Evolutionary conservation across 768 basidiomycete species (phyloP).

Genomic region (Suillus discolor): DNA sequence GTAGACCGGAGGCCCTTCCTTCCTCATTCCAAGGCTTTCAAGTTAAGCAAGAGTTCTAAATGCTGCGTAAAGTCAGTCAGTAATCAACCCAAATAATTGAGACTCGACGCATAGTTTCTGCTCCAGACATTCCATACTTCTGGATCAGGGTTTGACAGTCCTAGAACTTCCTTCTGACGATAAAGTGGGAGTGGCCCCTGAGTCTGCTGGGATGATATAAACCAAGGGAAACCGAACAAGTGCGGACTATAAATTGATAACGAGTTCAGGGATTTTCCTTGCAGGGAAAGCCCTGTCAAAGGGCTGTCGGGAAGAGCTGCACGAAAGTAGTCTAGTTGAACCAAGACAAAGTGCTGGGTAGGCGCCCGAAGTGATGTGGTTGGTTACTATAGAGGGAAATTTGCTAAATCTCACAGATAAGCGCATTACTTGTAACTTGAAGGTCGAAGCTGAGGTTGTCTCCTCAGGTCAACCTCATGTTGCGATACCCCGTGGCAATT

Average conservation of each 20-base stretch:
- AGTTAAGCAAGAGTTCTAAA: neutral
- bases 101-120: neutral
- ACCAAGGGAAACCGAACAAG: neutral
- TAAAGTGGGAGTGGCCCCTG: no score
- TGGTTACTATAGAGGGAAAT: no score
- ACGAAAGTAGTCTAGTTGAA: neutral
- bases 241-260: neutral
- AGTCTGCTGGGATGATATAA: neutral
- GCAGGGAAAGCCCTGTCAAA: neutral
- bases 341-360: neutral
- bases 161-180: neutral
- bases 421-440: no score
- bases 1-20: neutral
- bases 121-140: neutral
- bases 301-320: neutral
- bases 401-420: no score
- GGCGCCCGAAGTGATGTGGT: no score
- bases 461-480: no score
- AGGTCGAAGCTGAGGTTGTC: no score
- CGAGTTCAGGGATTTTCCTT: no score
- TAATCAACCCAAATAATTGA: neutral
- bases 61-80: neutral
- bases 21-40: neutral
- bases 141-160: neutral
- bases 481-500: no score